Base-by-base conservation (phyloP, 768 basidiomycete genomes). In the Rhodotorula taiwanensis region DNA sequence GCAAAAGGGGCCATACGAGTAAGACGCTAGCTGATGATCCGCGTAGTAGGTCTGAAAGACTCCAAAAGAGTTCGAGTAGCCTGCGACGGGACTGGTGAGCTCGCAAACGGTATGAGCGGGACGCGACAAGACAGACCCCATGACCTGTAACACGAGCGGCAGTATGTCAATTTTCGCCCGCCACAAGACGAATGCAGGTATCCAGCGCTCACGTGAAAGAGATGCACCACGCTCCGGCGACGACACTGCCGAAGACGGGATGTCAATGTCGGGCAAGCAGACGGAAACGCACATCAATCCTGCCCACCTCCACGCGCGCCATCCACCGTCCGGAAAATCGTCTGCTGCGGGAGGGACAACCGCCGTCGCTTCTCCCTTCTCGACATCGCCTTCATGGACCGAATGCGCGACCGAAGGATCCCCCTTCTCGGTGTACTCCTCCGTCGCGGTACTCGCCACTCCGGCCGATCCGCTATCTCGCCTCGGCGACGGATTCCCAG, bases 21-120 rank as follows among this genome's bases (percentile, higher is more conserved):
- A 50, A 27, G 66, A 33, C 2, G 53, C 16, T 7, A 72, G 58
- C 34, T 70, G 69, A 45, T 70, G 16, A 4, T 44, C 39, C 15
- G 60, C 51, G 45, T 72, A 72, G 52, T 72, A 66, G 0, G 48
- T 55, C 45, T 72, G 71, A 34, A 60, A 72, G 10, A 68, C 67
- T 2, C 71, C 69, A 31, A 48, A 68, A 1, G 47, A 31, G 33
- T 67, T 70, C 13, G 67, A 65, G 44, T 55, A 69, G 21, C 64
- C 44, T 39, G 16, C 16, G 36, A 10, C 36, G 36, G 10, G 16
- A 39, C 36, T 16, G 36, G 9, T 39, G 10, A 39, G 36, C 36
- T 39, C 36, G 9, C 16, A n/a, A 16, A 39, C 36, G 36, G 36
- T 16, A 39, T 9, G 10, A 39, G 36, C 36, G 10, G 36, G 36